These are phyloP conservation scores for Phytopythium delawarense DNA, from an alignment of 352 stramenopile species.

Conservation along the genomic window DNA sequence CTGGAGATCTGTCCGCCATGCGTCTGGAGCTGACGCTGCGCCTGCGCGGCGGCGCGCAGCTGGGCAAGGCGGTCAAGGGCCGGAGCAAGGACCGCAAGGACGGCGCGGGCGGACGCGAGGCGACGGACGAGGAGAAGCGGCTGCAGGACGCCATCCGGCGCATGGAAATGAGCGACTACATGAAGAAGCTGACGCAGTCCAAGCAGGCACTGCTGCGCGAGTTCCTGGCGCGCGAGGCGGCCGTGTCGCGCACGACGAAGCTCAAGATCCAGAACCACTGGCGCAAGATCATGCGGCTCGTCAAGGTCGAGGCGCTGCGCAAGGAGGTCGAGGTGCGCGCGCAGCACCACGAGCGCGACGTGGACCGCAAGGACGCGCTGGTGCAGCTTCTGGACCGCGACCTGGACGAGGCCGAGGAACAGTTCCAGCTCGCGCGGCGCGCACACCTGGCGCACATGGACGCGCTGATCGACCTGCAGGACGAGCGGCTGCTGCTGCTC, in stretches of 20 bases:
- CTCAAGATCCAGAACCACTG: slow-evolving; percentile 95
- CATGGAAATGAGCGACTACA: slow-evolving; percentile 85
- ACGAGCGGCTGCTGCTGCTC: slow-evolving; percentile 81
- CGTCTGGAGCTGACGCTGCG: slow-evolving; percentile 35
- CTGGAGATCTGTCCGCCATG: not conserved
- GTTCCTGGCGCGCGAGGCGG: slow-evolving; percentile 72
- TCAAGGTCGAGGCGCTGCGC: slow-evolving; percentile 89
- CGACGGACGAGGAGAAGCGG: slow-evolving; percentile 63
- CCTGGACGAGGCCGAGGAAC: slow-evolving; percentile 92
- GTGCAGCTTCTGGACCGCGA: slow-evolving; percentile 94
- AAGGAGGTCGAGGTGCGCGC: slow-evolving; percentile 91
- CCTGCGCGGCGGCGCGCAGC: slow-evolving; percentile 58
- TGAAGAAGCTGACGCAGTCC: slow-evolving; percentile 74
- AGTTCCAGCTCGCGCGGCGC: slow-evolving; percentile 90
- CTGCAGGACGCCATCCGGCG: slow-evolving; percentile 75
- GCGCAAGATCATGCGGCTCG: slow-evolving; percentile 94
- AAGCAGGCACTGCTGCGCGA: slow-evolving; percentile 76
- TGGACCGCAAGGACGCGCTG: slow-evolving; percentile 93
- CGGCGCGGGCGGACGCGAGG: slow-evolving; percentile 22
- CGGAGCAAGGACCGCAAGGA: slow-evolving; percentile 78
- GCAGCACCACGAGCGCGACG: slow-evolving; percentile 94
- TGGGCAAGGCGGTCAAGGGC: slow-evolving; percentile 78
- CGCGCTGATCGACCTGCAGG: slow-evolving; percentile 89
- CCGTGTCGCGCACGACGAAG: slow-evolving; percentile 77
- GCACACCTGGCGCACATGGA: slow-evolving; percentile 90